Percentiles rank a stretch among this genome's conserved stretches.
These are phyloP conservation scores for Solanum hybrid DNA, from an alignment of 305 asterid genomes.

Conservation along the genomic window DNA sequence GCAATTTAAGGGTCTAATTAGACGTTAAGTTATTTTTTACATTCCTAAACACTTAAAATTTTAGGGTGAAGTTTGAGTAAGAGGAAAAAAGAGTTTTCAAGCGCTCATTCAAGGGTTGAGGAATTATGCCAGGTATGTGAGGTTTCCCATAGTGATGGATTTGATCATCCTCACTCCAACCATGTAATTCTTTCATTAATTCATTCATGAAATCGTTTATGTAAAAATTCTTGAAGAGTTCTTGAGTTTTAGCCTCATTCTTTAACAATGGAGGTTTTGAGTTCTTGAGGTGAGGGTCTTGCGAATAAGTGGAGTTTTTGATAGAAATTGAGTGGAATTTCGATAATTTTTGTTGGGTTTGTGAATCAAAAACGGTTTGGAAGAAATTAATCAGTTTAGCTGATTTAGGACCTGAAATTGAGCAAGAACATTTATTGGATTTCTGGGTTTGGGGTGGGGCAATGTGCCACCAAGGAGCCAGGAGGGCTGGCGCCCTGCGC, in stretches of 20 bases:
- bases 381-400: too few species aligned
- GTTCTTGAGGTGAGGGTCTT: background rate
- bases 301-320: background rate
- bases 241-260: background rate
- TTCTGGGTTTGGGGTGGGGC: background rate
- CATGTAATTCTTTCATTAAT: background rate
- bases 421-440: background rate
- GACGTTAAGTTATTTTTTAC: too few species aligned
- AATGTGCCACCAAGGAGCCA: background rate
- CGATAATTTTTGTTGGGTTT: background rate
- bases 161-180: background rate
- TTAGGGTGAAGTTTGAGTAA: background rate
- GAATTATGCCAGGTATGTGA: background rate
- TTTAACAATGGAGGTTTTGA: too few species aligned
- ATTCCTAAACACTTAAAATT: background rate
- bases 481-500: too few species aligned
- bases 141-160: background rate
- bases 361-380: too few species aligned
- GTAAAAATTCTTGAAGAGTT: too few species aligned
- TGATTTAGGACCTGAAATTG: background rate
- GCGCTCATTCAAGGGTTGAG: background rate
- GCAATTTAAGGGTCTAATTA: background rate
- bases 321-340: background rate
- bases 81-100: background rate
- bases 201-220: too few species aligned